Base-by-base conservation (phyloP, 129 eudicot genomes). In the Flaveria linearis region DNA sequence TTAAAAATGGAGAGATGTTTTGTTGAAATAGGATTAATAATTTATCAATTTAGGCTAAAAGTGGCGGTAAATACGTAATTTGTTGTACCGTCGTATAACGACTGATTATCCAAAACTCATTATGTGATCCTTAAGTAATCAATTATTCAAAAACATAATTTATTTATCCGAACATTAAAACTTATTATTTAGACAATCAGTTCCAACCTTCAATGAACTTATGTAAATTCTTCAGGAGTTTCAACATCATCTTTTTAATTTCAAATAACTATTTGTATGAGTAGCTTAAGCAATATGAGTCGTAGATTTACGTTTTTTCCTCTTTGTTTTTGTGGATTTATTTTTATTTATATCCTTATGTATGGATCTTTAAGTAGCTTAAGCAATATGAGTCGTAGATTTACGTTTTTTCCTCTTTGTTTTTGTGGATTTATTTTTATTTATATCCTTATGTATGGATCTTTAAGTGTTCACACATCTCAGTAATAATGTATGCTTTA, bases 351-450 rank as follows among this genome's bases (percentile, higher is more conserved):
- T n/a, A n/a, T n/a, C n/a, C n/a, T n/a, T n/a, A n/a, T n/a, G n/a
- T n/a, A n/a, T n/a, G n/a, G n/a, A n/a, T n/a, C n/a, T n/a, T n/a
- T n/a, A 14, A 62, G 28, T 46, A 33, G 33, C 39, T 75, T 16
- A 46, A 28, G 46, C 49, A 62, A 62, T 46, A 62, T 62, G 30
- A 75, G 79, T 47, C 62, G 33, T 56, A 39, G 39, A 72, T 74
- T 13, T 51, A 4, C 52, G n/a, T 33, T 33, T 51, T 68, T 66
- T 39, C 43, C 9, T 16, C 52, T 20, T 11, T 11, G 20, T 66
- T 47, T 62, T 41, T 56, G 39, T 62, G 63, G 18, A 65, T 66
- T 3, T 15, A 4, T 47, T 47, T 47, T 22, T 53, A 6, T 51
- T 9, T 51, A 50, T 74, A 13, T 15, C n/a, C 30, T 16, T 36